A percentile compares a stretch with the other conserved stretches of the same genome.
phyloP scores from a whole-genome alignment of 2,329 filamentous ascomycete species.

The Trichoderma sp. region DNA sequence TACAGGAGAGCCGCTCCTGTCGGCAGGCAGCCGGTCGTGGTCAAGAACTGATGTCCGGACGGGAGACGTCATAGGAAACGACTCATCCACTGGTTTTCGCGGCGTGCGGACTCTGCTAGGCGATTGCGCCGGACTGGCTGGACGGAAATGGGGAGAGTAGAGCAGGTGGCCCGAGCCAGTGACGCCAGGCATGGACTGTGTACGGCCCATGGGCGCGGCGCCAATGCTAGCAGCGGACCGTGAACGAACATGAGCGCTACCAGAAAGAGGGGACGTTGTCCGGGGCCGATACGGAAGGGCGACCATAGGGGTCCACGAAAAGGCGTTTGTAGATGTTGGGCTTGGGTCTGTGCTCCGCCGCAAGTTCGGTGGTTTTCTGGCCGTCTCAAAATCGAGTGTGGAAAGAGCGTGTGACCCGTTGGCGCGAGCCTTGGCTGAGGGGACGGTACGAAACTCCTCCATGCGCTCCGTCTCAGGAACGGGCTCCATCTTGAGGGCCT shows the following conservation, averaged over 20 bases:
- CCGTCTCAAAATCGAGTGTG: slow-evolving; percentile 43
- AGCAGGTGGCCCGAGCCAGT: slow-evolving; percentile 59
- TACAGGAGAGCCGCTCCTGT: slow-evolving; percentile 53
- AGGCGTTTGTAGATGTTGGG: slow-evolving; percentile 48
- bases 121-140: slow-evolving; percentile 54
- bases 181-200: slow-evolving; percentile 63
- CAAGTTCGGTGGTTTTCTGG: slow-evolving; percentile 51
- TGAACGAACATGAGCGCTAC: slow-evolving; percentile 53
- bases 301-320: slow-evolving; percentile 46
- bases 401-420: slow-evolving; percentile 40
- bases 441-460: slow-evolving; percentile 62
- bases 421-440: slow-evolving; percentile 53
- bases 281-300: slow-evolving; percentile 57
- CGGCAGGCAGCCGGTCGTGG: slow-evolving; percentile 46
- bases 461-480: slow-evolving; percentile 67
- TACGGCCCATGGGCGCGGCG: slow-evolving; percentile 56
- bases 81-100: slow-evolving; percentile 58
- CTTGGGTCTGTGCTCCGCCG: slow-evolving; percentile 60
- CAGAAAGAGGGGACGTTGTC: slow-evolving; percentile 60
- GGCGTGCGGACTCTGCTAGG: slow-evolving; percentile 52
- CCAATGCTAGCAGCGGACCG: slow-evolving; percentile 56
- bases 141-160: slow-evolving; percentile 52
- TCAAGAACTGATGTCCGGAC: slow-evolving; percentile 56
- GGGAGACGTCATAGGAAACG: slow-evolving; percentile 56
- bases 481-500: slow-evolving; percentile 55